Evolutionary conservation across 768 basidiomycete genomes (phyloP).

Genomic region (Collybia sordida): DNA sequence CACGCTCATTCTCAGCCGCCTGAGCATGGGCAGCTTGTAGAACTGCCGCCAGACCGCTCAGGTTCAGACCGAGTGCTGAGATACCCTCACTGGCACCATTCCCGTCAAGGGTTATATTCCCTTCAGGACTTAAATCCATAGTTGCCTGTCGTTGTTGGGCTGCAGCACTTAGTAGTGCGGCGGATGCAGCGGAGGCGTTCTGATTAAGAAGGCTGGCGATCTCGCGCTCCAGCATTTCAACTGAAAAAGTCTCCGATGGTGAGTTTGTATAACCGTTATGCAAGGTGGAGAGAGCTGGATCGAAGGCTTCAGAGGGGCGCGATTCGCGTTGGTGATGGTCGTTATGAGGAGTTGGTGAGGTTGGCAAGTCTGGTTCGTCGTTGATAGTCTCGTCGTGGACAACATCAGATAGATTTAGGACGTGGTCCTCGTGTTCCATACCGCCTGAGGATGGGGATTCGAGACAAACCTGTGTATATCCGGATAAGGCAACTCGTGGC

Average conservation of each 20-base stretch:
- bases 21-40: conserved; percentile 76
- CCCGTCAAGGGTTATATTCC: conserved; percentile 24
- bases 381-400: conserved; percentile 77
- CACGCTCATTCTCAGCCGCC: conserved; percentile 46
- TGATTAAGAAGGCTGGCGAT: conserved; percentile 74
- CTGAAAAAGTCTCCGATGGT: conserved; percentile 51
- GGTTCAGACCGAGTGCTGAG: conserved; percentile 50
- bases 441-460: conserved; percentile 12
- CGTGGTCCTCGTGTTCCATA: conserved; percentile 60
- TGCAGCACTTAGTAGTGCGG: conserved; percentile 62
- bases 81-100: conserved; percentile 29
- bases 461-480: conserved; percentile 13
- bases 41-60: conserved; percentile 73
- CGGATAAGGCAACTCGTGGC: conserved; percentile 15
- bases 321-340: conserved; percentile 20
- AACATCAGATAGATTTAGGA: conserved; percentile 79
- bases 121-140: conserved; percentile 32
- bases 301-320: conserved; percentile 28
- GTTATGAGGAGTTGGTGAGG: conserved; percentile 26
- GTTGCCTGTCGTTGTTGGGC: conserved; percentile 64
- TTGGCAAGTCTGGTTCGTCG: conserved; percentile 45
- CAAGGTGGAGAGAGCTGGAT: conserved; percentile 36
- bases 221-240: conserved; percentile 77
- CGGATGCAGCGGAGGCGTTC: conserved; percentile 69
- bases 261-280: conserved; percentile 36